Evolutionary conservation across 192 early-diverging fungal species (phyloP), one percentile per base, ranked within the genome.

Genomic region (Coemansia sp.): DNA sequence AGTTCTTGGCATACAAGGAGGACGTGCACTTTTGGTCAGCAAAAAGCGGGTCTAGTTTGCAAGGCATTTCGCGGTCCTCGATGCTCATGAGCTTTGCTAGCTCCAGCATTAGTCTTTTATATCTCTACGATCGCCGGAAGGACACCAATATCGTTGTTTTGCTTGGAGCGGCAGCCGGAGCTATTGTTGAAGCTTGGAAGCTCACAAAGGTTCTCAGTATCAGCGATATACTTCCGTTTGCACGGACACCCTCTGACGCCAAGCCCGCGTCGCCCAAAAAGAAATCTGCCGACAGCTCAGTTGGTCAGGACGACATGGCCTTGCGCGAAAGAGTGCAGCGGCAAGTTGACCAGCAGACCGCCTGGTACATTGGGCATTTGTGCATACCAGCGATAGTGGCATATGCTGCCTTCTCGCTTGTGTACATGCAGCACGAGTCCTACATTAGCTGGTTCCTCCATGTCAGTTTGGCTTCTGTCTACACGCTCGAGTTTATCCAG

Each of bases 1-100:
- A 81, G 48, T 68, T 80, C 35, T 40, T 83, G 57, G 81, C 81
- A 1, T 78, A 78, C 65, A 83, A 80, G 58, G 66, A 82, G 17
- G 81, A 83, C 37, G 63, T 83, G 15, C 46, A 55, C n/a, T 78
- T 78, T 25, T 83, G 81, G 81, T 65, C 67, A 2, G 49, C 40
- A 27, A 75, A 76, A 36, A 51, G 41, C 52, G 36, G 40, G n/a
- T 32, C 65, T 4, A 51, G 43, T 11, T 15, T 62, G 42, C 56
- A 59, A 19, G 79, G 81, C 8, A 71, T 83, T 19, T 81, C 80
- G 33, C 56, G 67, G 9, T 78, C 78, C 5, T 75, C 78, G 3
- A 56, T 83, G 46, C 23, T 77, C 5, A 80, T 80, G 80, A 57
- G 60, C 19, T 45, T 77, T 22, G 77, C 69, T n/a, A 73, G 65